phyloP scores from a whole-genome alignment of 805 yeast species.

The Lachancea sp. region DNA sequence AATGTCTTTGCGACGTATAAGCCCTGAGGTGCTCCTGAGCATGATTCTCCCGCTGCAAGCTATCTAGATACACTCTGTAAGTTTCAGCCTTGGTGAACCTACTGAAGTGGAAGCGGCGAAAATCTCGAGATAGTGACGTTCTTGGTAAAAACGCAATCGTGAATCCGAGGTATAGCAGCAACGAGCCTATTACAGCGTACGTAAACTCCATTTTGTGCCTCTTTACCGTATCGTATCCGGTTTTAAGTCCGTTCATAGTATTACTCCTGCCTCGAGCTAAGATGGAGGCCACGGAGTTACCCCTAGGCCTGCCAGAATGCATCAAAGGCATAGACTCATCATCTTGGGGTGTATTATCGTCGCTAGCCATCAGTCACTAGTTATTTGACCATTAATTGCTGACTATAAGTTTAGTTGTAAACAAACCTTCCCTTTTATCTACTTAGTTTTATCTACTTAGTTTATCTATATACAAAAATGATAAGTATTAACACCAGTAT shows the following conservation, averaged over 20 bases:
- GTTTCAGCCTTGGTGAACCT: constrained; percentile 62
- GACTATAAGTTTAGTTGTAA: too few species aligned
- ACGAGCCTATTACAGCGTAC: constrained; percentile 19
- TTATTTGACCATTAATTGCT: too few species aligned
- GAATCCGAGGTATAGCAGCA: constrained; percentile 38
- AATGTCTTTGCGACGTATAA: constrained; percentile 20
- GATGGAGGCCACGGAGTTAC: constrained; percentile 14
- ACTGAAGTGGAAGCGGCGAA: constrained; percentile 65
- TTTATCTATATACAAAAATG: too few species aligned
- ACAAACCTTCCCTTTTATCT: too few species aligned
- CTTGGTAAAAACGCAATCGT: constrained; percentile 74
- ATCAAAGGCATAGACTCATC: constrained; percentile 11
- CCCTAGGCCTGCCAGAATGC: constrained; percentile 7
- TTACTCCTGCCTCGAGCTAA: constrained; percentile 25
- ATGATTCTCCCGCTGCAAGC: constrained; percentile 34
- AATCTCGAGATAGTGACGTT: constrained; percentile 76
- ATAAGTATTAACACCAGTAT: too few species aligned
- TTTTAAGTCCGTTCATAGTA: constrained; percentile 27
- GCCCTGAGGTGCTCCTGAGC: constrained; percentile 28
- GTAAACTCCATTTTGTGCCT: constrained; percentile 29
- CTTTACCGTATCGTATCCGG: constrained; percentile 25
- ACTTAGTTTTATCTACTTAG: too few species aligned
- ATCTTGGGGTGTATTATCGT: neutral
- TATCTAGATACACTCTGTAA: constrained; percentile 50
- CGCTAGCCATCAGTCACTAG: neutral